Percentiles rank a stretch among this genome's conserved stretches.
Evolutionary conservation across 2,329 filamentous ascomycete species (phyloP).

Genomic region (Epichloe amarillans): DNA sequence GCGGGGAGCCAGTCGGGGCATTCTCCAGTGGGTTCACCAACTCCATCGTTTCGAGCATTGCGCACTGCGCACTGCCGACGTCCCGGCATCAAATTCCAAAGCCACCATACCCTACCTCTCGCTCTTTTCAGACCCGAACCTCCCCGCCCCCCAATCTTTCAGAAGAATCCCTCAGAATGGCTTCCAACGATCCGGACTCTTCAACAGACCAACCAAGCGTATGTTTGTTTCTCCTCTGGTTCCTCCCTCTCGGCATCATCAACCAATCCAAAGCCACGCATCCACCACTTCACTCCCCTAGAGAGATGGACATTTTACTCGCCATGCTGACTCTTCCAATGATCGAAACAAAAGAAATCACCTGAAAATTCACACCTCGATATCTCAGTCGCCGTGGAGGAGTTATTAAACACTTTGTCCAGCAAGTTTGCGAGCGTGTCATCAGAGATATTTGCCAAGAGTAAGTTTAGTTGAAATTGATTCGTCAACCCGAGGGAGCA

Average conservation of each 20-base stretch:
- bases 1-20: no score
- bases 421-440: slow-evolving; percentile 78
- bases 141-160: not conserved
- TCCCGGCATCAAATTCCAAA: not conserved
- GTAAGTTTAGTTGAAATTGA: slow-evolving; percentile 35
- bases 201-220: slow-evolving; percentile 1
- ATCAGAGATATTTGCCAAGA: slow-evolving; percentile 77
- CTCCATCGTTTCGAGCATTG: no score
- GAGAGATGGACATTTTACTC: not conserved
- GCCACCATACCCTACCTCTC: not conserved
- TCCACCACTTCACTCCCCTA: not conserved
- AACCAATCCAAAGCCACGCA: not conserved
- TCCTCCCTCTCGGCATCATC: not conserved
- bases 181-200: not conserved
- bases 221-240: not conserved
- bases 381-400: slow-evolving; percentile 69
- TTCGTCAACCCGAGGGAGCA: not conserved
- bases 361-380: slow-evolving; percentile 43
- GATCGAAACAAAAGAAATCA: slow-evolving; percentile 5
- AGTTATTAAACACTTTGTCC: slow-evolving; percentile 70
- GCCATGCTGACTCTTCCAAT: not conserved
- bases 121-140: not conserved
- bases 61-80: no score
- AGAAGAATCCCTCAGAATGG: not conserved
- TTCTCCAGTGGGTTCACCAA: no score